These are phyloP conservation scores for Neoboletus magnificus DNA, from an alignment of 768 basidiomycete genomes.

Conservation along the genomic window DNA sequence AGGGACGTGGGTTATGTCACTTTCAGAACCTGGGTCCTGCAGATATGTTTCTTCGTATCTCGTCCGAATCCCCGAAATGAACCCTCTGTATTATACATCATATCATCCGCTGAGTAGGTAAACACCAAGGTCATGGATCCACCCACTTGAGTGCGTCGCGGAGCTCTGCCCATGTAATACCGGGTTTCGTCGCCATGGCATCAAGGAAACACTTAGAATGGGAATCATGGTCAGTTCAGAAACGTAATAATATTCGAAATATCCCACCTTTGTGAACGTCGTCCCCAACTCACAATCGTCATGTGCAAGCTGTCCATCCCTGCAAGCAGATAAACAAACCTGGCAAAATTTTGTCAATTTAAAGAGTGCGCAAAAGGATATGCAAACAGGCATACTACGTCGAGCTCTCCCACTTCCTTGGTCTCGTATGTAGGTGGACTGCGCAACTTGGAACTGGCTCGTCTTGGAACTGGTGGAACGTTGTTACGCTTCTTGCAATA, in stretches of 20 bases:
- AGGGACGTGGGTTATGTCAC: neutral
- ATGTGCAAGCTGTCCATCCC: slow-evolving; percentile 22
- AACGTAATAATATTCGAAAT: neutral
- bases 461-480: neutral
- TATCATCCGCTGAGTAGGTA: neutral
- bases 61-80: slow-evolving; percentile 12
- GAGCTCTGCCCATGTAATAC: slow-evolving; percentile 21
- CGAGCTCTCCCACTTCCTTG: slow-evolving; percentile 11
- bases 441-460: slow-evolving; percentile 2
- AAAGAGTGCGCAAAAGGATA: neutral
- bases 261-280: slow-evolving; percentile 27
- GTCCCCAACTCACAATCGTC: slow-evolving; percentile 17
- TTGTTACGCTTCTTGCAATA: neutral
- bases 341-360: neutral
- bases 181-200: slow-evolving; percentile 1
- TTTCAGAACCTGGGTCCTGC: neutral
- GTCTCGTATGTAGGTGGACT: slow-evolving; percentile 4
- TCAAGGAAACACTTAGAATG: slow-evolving; percentile 20
- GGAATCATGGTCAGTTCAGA: neutral
- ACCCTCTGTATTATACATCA: slow-evolving; percentile 1
- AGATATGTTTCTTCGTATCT: slow-evolving; percentile 8
- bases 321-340: slow-evolving; percentile 29
- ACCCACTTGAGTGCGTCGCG: slow-evolving; percentile 16
- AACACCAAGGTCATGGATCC: neutral
- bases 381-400: slow-evolving; percentile 13